A percentile compares a stretch with the other conserved stretches of the same genome.
Evolutionary conservation across 2,329 filamentous ascomycete genomes (phyloP).

Genomic region (Phoma sp.): DNA sequence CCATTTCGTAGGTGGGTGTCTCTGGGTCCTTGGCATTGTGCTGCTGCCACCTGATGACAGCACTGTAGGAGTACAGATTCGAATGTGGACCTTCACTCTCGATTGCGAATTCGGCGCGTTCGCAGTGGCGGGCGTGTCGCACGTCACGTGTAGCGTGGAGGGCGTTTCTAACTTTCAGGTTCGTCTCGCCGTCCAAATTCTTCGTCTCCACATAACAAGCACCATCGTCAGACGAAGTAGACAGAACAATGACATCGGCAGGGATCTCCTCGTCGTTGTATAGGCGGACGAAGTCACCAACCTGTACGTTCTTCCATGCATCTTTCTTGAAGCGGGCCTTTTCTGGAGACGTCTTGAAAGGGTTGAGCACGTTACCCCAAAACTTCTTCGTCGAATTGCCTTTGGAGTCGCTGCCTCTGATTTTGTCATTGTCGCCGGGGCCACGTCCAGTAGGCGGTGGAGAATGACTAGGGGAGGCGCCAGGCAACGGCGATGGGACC

Average conservation of each 20-base stretch:
- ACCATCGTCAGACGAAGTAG: conserved; percentile 92
- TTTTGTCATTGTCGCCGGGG: conserved; percentile 37
- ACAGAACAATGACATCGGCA: conserved; percentile 88
- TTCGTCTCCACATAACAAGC: conserved; percentile 98
- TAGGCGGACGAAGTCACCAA: conserved; percentile 94
- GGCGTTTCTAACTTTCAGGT: conserved; percentile 92
- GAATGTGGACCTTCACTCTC: conserved; percentile 92
- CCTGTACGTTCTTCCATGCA: conserved; percentile 92
- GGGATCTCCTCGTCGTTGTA: conserved; percentile 97
- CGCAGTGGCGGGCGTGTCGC: conserved; percentile 90
- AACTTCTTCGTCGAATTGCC: conserved; percentile 55
- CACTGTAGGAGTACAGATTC: conserved; percentile 95
- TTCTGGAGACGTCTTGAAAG: conserved; percentile 68
- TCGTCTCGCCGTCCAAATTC: conserved; percentile 97
- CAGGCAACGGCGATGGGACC: conserved; percentile 79
- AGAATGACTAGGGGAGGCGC: conserved; percentile 44
- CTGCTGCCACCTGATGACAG: conserved; percentile 87
- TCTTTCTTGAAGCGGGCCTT: conserved; percentile 90
- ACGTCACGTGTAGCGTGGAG: conserved; percentile 83
- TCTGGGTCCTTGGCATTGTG: conserved; percentile 68
- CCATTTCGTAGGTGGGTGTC: conserved; percentile 75
- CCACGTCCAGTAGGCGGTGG: conserved; percentile 36
- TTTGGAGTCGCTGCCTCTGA: conserved; percentile 33
- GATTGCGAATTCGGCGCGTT: conserved; percentile 83
- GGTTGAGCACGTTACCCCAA: conserved; percentile 77